Evolutionary conservation across 257 asterid species (phyloP), one percentile per base, ranked within the genome.

Genomic region (Solanum lignicaule): DNA sequence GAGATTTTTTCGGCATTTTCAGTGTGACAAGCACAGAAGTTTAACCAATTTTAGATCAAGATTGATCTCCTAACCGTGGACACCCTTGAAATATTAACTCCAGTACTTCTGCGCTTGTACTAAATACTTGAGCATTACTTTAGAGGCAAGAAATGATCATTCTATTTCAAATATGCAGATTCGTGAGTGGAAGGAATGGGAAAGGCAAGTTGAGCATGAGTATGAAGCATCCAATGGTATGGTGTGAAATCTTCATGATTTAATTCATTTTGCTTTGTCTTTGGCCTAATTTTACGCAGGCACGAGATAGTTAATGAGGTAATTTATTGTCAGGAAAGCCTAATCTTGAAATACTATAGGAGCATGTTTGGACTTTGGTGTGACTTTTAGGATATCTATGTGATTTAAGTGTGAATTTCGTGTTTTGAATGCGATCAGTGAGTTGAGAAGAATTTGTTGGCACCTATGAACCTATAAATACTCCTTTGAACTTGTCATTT

Each of bases 151-250:
- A 55, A 8, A 29, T 36, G 29, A n/a, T 14, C 74, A 29, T 76
- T 35, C 15, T 58, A 29, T 25, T 72, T 84, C 46, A 48, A 78
- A 41, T 60, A 46, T 89, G 87, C 88, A 97, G 99, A 97, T 94
- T 89, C 98, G 98, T 21, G 95, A 95, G 79, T 97, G 99, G 99
- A 97, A 95, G 89, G 94, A 89, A 3, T 97, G 99, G 99, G 99
- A 97, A 90, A 83, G 38, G 41, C 92, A 92, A 83, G 87, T 89
- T 68, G 88, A 88, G 66, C 55, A 78, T n/a, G 91, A 93, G 32
- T 81, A 90, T 48, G 94, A 91, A 81, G 39, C 46, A 21, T 72
- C 94, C 84, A 91, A 92, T 75, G 98, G 98, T 94, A 93, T 35
- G 10, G 71, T 74, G 1, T 62, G 52, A 6, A 52, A 62, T 58